These are phyloP conservation scores for Solanum hybrid DNA, from an alignment of 305 asterid species.

Conservation along the genomic window DNA sequence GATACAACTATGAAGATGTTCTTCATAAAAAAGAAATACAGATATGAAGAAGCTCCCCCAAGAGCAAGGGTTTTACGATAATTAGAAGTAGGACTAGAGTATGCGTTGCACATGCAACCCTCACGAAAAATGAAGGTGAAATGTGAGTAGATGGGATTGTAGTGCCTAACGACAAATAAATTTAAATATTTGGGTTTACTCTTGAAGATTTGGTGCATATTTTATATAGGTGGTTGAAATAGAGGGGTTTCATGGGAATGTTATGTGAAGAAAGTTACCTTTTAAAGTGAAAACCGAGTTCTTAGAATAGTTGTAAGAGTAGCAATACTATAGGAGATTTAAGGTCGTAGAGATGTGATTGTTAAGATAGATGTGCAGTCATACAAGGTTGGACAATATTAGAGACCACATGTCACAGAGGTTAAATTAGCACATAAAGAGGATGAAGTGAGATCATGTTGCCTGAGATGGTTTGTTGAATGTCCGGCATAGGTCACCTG, in stretches of 20 bases:
- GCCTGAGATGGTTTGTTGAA: not conserved
- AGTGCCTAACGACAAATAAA: not conserved
- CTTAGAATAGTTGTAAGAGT: not conserved
- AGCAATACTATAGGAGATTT: not conserved
- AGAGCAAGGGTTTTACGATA: not conserved
- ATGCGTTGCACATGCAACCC: not conserved
- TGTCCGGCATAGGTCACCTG: not conserved
- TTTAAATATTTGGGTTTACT: not conserved
- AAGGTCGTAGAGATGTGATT: not conserved
- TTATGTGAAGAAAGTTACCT: not conserved
- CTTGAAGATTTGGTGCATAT: not conserved
- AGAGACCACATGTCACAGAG: not conserved
- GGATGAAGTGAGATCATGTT: not conserved
- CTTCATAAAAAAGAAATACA: not conserved
- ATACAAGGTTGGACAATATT: not conserved
- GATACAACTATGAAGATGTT: not conserved
- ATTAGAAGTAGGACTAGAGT: not conserved
- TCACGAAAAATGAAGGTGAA: not conserved
- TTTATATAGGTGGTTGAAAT: not conserved
- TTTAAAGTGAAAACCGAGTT: not conserved
- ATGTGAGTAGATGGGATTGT: not conserved
- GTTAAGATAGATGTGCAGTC: not conserved
- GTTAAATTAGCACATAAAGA: not conserved
- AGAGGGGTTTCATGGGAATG: not conserved
- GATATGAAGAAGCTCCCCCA: not conserved